phyloP scores from a whole-genome alignment of 371 early-diverging fungal genomes.

The Nosema muscidifuracis region DNA sequence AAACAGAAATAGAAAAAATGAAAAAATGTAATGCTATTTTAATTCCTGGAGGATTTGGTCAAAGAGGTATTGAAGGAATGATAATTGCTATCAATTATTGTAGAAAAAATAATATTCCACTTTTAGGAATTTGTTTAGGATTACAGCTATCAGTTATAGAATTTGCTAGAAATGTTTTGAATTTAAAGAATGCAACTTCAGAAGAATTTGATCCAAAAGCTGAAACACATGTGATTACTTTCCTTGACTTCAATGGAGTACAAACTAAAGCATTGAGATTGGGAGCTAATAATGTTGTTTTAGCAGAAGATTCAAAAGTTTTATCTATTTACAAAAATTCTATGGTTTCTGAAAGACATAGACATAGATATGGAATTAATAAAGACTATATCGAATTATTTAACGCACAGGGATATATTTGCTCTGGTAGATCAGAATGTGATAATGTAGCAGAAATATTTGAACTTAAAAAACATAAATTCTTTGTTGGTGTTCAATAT shows the following conservation, averaged over 20 bases:
- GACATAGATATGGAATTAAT: conserved; percentile 97
- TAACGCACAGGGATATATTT: conserved; percentile 74
- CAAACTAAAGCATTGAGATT: conserved; percentile 73
- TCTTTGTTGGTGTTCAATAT: conserved; percentile 89
- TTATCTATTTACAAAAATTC: conserved; percentile 67
- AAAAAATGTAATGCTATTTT: conserved; percentile 71
- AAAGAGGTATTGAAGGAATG: conserved; percentile 91
- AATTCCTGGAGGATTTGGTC: conserved; percentile 98
- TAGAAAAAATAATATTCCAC: conserved; percentile 88
- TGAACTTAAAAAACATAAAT: conserved; percentile 78
- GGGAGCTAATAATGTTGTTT: conserved; percentile 76
- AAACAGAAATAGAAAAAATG: conserved; percentile 64
- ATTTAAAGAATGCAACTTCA: conserved; percentile 65
- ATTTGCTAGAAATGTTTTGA: conserved; percentile 85
- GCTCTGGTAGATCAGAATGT: conserved; percentile 82
- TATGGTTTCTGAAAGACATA: conserved; percentile 79
- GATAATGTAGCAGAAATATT: conserved; percentile 91
- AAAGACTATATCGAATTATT: conserved; percentile 70
- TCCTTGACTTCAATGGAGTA: conserved; percentile 73
- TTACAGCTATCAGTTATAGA: conserved; percentile 94
- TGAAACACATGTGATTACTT: conserved; percentile 71
- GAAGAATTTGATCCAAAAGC: conserved; percentile 66
- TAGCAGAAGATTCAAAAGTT: conserved; percentile 64
- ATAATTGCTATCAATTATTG: conserved; percentile 90
- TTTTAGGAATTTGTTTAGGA: conserved; percentile 96